Conservation (phyloP, 108 stramenopile species). For the Nitzschia sp. region DNA sequence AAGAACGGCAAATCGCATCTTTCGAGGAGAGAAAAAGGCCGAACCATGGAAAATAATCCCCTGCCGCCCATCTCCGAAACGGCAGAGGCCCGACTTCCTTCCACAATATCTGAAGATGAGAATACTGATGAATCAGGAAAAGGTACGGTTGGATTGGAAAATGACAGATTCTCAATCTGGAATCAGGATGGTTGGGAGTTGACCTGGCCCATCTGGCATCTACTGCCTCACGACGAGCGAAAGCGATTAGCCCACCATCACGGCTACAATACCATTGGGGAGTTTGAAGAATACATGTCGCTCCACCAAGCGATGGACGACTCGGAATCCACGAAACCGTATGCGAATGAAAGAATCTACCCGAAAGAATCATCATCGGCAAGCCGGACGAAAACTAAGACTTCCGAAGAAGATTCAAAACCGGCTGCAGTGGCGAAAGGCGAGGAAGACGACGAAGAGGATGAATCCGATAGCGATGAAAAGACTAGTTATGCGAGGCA, state of each 20-base stretch:
- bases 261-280: slow-evolving; percentile 80
- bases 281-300: slow-evolving; percentile 71
- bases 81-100: neutral
- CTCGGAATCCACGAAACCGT: slow-evolving; percentile 25
- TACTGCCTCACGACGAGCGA: slow-evolving; percentile 69
- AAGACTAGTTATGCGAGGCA: slow-evolving; percentile 12
- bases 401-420: neutral
- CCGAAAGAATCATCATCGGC: neutral
- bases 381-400: neutral
- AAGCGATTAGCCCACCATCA: slow-evolving; percentile 66
- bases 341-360: slow-evolving; percentile 23
- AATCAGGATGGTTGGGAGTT: slow-evolving; percentile 59
- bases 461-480: slow-evolving; percentile 34
- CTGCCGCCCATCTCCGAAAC: neutral
- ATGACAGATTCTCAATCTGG: too few relatives aligned
- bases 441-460: slow-evolving; percentile 50
- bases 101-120: neutral
- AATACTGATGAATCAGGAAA: neutral
- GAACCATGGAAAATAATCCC: neutral
- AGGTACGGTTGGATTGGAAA: neutral
- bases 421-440: neutral
- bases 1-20: too few relatives aligned
- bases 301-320: slow-evolving; percentile 32
- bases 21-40: too few relatives aligned
- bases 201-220: slow-evolving; percentile 86